phyloP scores from a whole-genome alignment of 2,329 filamentous ascomycete species.

The Fusarium pseudocircinatum region DNA sequence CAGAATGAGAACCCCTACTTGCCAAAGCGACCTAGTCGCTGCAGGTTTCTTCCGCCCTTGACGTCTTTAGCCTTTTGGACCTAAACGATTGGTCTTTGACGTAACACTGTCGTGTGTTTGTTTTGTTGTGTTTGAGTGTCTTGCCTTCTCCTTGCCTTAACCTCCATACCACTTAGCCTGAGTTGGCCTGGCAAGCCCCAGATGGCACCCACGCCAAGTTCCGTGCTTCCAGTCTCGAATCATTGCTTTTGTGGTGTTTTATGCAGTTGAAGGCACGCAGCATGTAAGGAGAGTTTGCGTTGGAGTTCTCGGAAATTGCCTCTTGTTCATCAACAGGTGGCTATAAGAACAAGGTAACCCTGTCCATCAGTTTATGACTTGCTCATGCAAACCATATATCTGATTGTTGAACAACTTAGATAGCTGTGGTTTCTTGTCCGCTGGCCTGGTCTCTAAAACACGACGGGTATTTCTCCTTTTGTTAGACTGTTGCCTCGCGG shows the following conservation, averaged over 20 bases:
- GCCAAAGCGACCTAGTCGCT: slow-evolving; percentile 16
- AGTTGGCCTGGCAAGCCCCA: slow-evolving; percentile 35
- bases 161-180: slow-evolving; percentile 37
- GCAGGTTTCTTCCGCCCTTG: slow-evolving; percentile 40
- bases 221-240: slow-evolving; percentile 20
- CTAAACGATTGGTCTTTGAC: slow-evolving; percentile 23
- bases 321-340: background rate
- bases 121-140: slow-evolving; percentile 35
- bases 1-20: slow-evolving; percentile 20
- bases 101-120: slow-evolving; percentile 18
- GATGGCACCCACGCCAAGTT: slow-evolving; percentile 27
- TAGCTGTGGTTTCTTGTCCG: slow-evolving; percentile 3
- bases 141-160: slow-evolving; percentile 41
- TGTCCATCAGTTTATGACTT: slow-evolving; percentile 15
- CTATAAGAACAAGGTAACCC: slow-evolving; percentile 34
- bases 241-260: slow-evolving; percentile 30
- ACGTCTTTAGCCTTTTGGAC: slow-evolving; percentile 16
- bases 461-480: slow-evolving; percentile 2
- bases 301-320: slow-evolving; percentile 18
- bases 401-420: background rate
- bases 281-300: slow-evolving; percentile 28
- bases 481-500: slow-evolving; percentile 35
- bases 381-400: slow-evolving; percentile 15
- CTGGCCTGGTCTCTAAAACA: slow-evolving; percentile 7
- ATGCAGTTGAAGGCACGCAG: slow-evolving; percentile 22